Percentiles rank a stretch among this genome's conserved stretches.
Evolutionary conservation across 129 eudicot species (phyloP).

Genomic region (Artemisia annua): DNA sequence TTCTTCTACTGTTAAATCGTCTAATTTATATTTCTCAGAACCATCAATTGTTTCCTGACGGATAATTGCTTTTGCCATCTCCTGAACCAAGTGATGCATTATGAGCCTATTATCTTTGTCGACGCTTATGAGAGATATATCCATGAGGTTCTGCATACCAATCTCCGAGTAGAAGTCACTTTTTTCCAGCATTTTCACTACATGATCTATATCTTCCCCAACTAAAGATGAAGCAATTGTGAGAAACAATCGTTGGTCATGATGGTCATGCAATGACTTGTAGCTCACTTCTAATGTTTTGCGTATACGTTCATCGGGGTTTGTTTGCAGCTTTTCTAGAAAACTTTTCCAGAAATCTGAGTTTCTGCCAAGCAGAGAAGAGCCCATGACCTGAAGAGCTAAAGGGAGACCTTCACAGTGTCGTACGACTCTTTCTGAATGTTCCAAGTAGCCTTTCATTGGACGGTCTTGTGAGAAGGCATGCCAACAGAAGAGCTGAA

Average conservation of each 20-base stretch:
- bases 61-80: constrained; percentile 40
- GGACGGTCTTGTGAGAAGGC: constrained; percentile 33
- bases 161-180: constrained; percentile 21
- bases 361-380: constrained; percentile 31
- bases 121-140: constrained; percentile 30
- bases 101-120: constrained; percentile 24
- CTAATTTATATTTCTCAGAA: not conserved
- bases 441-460: constrained; percentile 8
- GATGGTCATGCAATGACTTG: constrained; percentile 30
- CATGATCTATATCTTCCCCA: constrained; percentile 30
- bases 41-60: constrained; percentile 18
- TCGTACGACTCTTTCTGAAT: constrained; percentile 17
- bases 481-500: constrained; percentile 34
- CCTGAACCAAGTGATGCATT: constrained; percentile 39
- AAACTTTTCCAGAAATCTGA: constrained; percentile 22
- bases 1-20: not conserved
- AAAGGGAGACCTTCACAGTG: constrained; percentile 37
- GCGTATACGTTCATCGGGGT: constrained; percentile 30
- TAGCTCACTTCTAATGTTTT: constrained; percentile 35
- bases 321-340: constrained; percentile 28
- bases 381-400: constrained; percentile 35
- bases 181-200: constrained; percentile 19
- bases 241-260: constrained; percentile 30
- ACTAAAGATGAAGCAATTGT: constrained; percentile 32
- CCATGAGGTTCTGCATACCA: constrained; percentile 39